Evolutionary conservation across 2,329 filamentous ascomycete species (phyloP).

Genomic region (Epichloe glyceriae): DNA sequence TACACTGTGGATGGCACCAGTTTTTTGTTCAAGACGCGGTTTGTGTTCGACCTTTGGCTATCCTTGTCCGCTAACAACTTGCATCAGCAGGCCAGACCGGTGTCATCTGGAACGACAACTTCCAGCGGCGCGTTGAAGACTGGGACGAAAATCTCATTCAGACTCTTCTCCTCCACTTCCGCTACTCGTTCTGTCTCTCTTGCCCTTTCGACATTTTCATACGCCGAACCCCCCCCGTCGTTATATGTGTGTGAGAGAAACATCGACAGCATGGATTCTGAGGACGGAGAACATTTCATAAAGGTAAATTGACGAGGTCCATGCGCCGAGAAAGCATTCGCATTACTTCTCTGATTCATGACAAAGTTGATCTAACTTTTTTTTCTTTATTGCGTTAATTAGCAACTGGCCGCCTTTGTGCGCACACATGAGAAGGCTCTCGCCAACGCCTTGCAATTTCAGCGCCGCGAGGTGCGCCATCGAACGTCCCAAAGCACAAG

Average conservation of each 20-base stretch:
- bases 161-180: background rate
- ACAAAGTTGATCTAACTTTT: slow-evolving; percentile 16
- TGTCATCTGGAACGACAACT: background rate
- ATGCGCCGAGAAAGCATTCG: background rate
- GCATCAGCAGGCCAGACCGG: background rate
- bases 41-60: background rate
- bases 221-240: no score
- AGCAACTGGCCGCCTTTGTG: slow-evolving; percentile 95
- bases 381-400: slow-evolving; percentile 5
- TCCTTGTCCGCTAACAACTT: background rate
- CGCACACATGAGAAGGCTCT: slow-evolving; percentile 94
- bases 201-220: background rate
- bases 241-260: background rate
- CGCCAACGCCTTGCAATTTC: slow-evolving; percentile 82
- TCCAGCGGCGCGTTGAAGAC: background rate
- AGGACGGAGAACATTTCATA: slow-evolving; percentile 82
- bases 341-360: no score
- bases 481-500: slow-evolving; percentile 53
- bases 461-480: slow-evolving; percentile 61
- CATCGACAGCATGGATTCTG: slow-evolving; percentile 56
- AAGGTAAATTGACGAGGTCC: slow-evolving; percentile 46
- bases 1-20: background rate
- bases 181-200: background rate
- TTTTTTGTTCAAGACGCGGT: background rate
- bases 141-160: background rate